Evolutionary conservation across 495 filamentous ascomycete genomes (phyloP), one percentile per base, ranked within the genome.

Genomic region (Xylaria nigripes): DNA sequence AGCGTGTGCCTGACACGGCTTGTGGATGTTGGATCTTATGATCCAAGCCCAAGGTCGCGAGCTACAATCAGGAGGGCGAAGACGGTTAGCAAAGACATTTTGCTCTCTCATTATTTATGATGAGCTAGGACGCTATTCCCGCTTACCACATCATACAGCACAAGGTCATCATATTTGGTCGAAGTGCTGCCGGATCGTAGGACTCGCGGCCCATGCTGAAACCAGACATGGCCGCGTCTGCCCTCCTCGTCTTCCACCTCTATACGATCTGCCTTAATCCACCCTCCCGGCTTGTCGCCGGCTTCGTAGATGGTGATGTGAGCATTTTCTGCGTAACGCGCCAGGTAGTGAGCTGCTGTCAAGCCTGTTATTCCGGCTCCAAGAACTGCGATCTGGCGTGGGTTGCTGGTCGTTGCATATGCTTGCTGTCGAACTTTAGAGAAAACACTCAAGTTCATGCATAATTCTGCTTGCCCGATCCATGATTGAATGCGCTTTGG

Each of bases 281-380:
- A 96, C 25, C 94, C 94, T 23, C 93, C 94, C 1, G 92, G 62
- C 3, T 78, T 75, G 8, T 72, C 51, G 2, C 74, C 76, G 21
- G 78, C 81, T 64, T 99, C 94, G 61, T 87, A 95, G 6, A 99
- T 60, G 2, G 86, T 91, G 53, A 97, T 80, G 8, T 77, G 72
- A 10, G 76, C 72, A 40, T 64, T 41, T 43, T 61, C 48, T 41
- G 80, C 75, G 10, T 69, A 29, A 42, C 79, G 79, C 6, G 80
- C 64, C 15, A 95, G 70, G 65, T 84, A 87, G 70, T 84, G 89
- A 18, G 91, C 91, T 30, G 82, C 77, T 24, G 87, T 81, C 47
- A 99, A 80, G 32, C 94, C 94, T 15, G 92, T 93, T 62, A 99
- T 87, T 47, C 94, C 94, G 50, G 83, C 92, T 32, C 94, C 93